phyloP scores from a whole-genome alignment of 768 basidiomycete genomes.

The Pleurotus tuoliensis region DNA sequence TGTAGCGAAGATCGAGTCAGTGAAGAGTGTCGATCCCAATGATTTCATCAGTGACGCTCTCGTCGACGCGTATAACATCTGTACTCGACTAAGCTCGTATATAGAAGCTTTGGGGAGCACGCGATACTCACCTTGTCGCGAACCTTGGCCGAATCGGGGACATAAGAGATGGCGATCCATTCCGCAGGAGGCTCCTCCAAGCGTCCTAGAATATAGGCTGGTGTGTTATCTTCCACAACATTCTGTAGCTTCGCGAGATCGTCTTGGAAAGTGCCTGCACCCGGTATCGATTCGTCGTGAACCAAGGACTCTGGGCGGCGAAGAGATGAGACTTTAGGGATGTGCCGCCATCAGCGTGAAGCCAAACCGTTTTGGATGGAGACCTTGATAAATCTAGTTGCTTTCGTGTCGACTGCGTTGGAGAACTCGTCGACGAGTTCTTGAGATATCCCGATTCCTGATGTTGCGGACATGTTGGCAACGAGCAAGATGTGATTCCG shows the following conservation, averaged over 20 bases:
- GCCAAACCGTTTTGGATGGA: conserved; percentile 67
- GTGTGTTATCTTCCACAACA: conserved; percentile 53
- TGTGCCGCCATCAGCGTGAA: conserved; percentile 11
- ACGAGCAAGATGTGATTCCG: not conserved
- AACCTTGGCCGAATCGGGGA: conserved; percentile 78
- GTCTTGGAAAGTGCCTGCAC: conserved; percentile 48
- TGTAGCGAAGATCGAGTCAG: conserved; percentile 76
- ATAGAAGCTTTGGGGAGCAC: not conserved
- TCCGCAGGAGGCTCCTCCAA: conserved; percentile 55
- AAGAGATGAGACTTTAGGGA: conserved; percentile 13
- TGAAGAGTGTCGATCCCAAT: conserved; percentile 72
- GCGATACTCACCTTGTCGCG: conserved; percentile 64
- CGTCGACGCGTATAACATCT: conserved; percentile 91
- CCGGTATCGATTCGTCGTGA: conserved; percentile 46
- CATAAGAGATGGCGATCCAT: conserved; percentile 77
- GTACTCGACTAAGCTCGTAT: conserved; percentile 3
- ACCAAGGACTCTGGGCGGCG: conserved; percentile 60
- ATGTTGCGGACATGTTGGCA: conserved; percentile 62
- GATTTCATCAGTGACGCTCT: conserved; percentile 63
- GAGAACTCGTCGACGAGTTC: conserved; percentile 58
- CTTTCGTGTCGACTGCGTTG: conserved; percentile 44
- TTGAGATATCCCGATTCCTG: conserved; percentile 63
- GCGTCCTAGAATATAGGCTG: conserved; percentile 75
- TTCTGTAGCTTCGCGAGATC: conserved; percentile 59
- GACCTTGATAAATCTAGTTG: conserved; percentile 72